Evolutionary conservation across 2,329 filamentous ascomycete species (phyloP).

Genomic region (Stagonosporopsis cucurbitacearum): DNA sequence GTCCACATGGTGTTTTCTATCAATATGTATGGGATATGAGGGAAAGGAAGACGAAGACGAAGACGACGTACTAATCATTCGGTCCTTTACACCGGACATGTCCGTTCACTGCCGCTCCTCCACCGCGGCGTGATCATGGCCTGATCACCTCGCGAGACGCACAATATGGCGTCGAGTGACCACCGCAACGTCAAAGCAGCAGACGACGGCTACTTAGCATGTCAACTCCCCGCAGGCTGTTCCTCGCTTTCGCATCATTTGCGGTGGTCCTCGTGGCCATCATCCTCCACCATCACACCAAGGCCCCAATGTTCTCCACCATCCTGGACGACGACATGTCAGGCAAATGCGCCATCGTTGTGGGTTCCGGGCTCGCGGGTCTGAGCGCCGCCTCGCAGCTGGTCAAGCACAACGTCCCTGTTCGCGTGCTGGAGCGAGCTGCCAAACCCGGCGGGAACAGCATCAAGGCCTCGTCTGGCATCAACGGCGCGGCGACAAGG

Average conservation of each 20-base stretch:
- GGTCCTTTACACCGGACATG: too few species aligned
- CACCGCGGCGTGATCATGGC: constrained; percentile 18
- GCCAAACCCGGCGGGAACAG: constrained; percentile 68
- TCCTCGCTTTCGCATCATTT: background rate
- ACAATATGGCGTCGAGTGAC: constrained; percentile 12
- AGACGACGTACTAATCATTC: too few species aligned
- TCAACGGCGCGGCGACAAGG: constrained; percentile 66
- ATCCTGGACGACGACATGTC: constrained; percentile 17
- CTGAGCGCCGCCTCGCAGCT: constrained; percentile 66
- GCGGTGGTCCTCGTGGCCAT: background rate
- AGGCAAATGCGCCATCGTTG: constrained; percentile 58
- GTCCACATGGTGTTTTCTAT: too few species aligned
- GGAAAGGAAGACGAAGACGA: too few species aligned
- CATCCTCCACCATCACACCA: background rate
- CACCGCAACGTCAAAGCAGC: background rate
- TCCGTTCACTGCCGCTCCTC: too few species aligned
- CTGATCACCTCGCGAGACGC: constrained; percentile 15
- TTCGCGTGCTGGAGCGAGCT: constrained; percentile 66
- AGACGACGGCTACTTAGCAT: background rate
- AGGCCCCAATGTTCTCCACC: constrained; percentile 3
- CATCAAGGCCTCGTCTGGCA: constrained; percentile 71
- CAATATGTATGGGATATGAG: too few species aligned
- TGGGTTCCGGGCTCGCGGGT: constrained; percentile 71
- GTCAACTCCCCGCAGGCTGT: background rate
- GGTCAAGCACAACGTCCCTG: constrained; percentile 58